Evolutionary conservation across 306 rosid species (phyloP).

Genomic region (Senna siamea): DNA sequence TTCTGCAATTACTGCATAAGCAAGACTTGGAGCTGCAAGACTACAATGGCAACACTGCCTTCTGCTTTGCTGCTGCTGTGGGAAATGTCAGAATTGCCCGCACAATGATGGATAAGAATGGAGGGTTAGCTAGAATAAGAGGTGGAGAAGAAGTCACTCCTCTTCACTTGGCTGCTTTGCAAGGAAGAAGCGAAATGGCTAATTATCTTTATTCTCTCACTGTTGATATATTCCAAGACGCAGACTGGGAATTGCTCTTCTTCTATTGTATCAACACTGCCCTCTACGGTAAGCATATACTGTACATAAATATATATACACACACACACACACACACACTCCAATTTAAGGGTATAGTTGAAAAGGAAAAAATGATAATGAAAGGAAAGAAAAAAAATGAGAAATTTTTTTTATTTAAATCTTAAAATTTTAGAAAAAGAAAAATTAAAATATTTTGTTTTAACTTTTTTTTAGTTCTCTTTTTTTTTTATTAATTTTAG

Average conservation of each 20-base stretch:
- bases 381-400: too few species aligned
- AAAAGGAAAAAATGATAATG: too few species aligned
- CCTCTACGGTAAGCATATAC: conserved; percentile 35
- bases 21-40: conserved; percentile 23
- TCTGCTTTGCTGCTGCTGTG: conserved; percentile 34
- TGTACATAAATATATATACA: too few species aligned
- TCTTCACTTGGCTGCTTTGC: conserved; percentile 36
- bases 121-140: not conserved
- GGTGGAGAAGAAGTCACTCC: conserved; percentile 30
- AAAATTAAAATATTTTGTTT: too few species aligned
- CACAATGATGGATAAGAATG: conserved; percentile 11
- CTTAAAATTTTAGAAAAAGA: too few species aligned
- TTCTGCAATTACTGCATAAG: not conserved
- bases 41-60: conserved; percentile 31
- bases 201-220: not conserved
- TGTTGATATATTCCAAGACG: not conserved
- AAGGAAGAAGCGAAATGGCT: conserved; percentile 36
- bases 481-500: too few species aligned
- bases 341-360: too few species aligned
- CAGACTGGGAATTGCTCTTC: conserved; percentile 16
- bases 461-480: too few species aligned
- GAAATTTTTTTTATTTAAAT: too few species aligned
- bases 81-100: not conserved
- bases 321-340: too few species aligned
- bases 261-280: conserved; percentile 10